Evolutionary conservation across 1,139 yeast genomes (phyloP).

Genomic region (Hyphopichia fennica): DNA sequence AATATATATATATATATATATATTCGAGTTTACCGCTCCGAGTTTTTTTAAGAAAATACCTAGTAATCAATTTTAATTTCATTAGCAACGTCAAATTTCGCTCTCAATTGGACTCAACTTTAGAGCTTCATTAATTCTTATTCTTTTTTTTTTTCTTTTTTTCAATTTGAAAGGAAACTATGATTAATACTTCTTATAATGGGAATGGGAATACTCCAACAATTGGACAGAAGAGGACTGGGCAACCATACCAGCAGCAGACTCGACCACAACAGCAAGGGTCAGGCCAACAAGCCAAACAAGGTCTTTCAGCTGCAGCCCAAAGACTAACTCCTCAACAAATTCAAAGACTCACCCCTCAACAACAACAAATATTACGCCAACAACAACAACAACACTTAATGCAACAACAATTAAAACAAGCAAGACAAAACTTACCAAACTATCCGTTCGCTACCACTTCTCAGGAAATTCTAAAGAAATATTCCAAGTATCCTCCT

Average conservation of each 20-base stretch:
- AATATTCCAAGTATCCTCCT: conserved; percentile 77
- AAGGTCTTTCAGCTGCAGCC: background rate
- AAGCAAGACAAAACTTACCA: conserved; percentile 30
- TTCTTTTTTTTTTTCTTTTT: no score
- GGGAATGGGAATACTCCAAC: background rate
- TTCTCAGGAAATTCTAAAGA: conserved; percentile 70
- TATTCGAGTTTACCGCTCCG: no score
- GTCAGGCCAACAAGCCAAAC: background rate
- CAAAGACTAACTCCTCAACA: conserved; percentile 8
- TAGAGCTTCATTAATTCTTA: no score
- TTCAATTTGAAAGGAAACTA: background rate
- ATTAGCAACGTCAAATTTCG: no score
- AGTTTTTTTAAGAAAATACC: no score
- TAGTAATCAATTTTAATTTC: no score
- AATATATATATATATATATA: no score
- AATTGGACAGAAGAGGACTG: background rate
- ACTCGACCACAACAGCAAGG: background rate
- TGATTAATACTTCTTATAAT: background rate
- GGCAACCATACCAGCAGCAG: background rate
- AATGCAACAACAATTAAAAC: conserved; percentile 31
- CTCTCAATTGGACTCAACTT: no score
- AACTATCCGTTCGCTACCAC: conserved; percentile 67
- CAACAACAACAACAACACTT: conserved; percentile 35
- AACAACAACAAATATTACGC: conserved; percentile 33
- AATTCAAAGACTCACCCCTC: conserved; percentile 25